Evolutionary conservation across 192 early-diverging fungal genomes (phyloP).

Genomic region (Chytriomyces sp.): DNA sequence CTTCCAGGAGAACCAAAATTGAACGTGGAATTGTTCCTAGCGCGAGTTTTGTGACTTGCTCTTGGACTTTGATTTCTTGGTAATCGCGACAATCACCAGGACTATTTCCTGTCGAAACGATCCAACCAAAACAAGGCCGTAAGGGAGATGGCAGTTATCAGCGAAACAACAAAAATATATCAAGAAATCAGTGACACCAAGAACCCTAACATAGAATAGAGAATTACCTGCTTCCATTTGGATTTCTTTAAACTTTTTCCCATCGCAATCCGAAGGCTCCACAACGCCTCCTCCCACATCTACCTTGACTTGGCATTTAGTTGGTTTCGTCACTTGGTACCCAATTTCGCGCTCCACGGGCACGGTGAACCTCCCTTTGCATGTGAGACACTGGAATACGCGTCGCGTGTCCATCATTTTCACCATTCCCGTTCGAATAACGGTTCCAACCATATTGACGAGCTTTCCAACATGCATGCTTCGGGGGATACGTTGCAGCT

Average conservation of each 20-base stretch:
- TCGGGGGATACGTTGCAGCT: conserved; percentile 59
- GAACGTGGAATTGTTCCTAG: conserved; percentile 65
- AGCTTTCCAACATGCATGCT: conserved; percentile 65
- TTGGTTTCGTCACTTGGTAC: conserved; percentile 62
- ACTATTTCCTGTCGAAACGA: conserved; percentile 41
- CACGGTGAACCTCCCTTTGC: conserved; percentile 62
- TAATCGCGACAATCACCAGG: conserved; percentile 68
- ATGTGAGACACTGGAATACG: conserved; percentile 59
- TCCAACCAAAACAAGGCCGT: neutral
- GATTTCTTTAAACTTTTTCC: conserved; percentile 58
- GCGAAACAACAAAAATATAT: neutral
- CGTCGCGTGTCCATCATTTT: conserved; percentile 72
- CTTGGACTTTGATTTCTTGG: conserved; percentile 81
- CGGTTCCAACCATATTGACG: conserved; percentile 68
- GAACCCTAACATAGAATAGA: neutral
- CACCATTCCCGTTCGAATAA: conserved; percentile 55
- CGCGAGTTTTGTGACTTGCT: conserved; percentile 66
- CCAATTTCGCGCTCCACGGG: conserved; percentile 69
- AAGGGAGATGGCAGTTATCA: neutral
- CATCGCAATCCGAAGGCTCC: conserved; percentile 49
- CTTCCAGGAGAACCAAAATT: conserved; percentile 66
- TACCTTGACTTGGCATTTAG: conserved; percentile 50
- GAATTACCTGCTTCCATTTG: conserved; percentile 34
- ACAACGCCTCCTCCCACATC: neutral
- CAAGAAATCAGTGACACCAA: neutral